Base-by-base conservation (phyloP, 345 rosid genomes). In the Ceriops decandra region DNA sequence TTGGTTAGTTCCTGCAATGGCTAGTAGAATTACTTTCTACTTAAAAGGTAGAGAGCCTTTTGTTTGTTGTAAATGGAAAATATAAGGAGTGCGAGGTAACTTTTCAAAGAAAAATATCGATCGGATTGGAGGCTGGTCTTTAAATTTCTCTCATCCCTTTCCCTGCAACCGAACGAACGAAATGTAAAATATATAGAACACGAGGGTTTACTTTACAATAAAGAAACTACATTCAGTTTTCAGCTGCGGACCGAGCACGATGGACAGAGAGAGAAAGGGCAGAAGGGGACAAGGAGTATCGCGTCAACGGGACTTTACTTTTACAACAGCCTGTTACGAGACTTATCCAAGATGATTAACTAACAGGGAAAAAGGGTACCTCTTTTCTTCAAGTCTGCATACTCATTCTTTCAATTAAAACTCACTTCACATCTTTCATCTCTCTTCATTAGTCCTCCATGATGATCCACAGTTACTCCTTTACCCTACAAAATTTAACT, bases 281-380 rank as follows among this genome's bases (percentile, higher is more conserved):
- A 13, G 49, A 3, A 42, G 49, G 49, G 17, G 17, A 17, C 49
- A 3, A 21, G 33, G 38, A 42, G 6, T 1, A 10, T 35, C 38
- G 46, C 56, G 3, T 60, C 56, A 60, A 68, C 73, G 71, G 61
- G n/a, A 68, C 52, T 33, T 67, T 35, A 16, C 36, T 70, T 70
- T 71, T 60, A 22, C 26, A 42, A 67, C 71, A 63, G 22, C 62
- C 69, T 66, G 66, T 63, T 15, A 63, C 46, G 63, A 62, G 16
- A 68, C 82, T 73, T 71, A 86, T 79, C 85, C 84, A 54, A 81
- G 78, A 65, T 80, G 82, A 54, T 88, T 80, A 76, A 87, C 77
- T 72, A 92, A 82, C 90, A 85, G 76, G 78, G 98, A 87, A 52
- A 86, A 58, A 76, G 87, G 97, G 85, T 67, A 88, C 98, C 98